Evolutionary conservation across 225 moss, liverwort and hornwort genomes (phyloP), one percentile per base, ranked within the genome.

Genomic region (Bryum argenteum): DNA sequence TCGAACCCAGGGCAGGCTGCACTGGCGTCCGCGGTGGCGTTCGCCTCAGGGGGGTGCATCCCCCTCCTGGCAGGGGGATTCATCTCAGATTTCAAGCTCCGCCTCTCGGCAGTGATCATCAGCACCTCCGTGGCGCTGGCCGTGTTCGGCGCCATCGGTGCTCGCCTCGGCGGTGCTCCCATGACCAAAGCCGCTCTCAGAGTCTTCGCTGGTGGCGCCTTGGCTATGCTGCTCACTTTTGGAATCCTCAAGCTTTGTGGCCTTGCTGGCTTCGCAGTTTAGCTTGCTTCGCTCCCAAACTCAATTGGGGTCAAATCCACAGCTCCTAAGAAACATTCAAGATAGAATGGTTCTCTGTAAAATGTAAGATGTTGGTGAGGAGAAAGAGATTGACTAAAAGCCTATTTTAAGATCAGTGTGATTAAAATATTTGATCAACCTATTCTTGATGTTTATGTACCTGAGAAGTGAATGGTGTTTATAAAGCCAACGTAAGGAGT

Each of bases 1-100:
- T 94, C 97, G 45, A 94, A 98, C 68, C 97, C 97, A 0, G 11
- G 18, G 23, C 87, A 87, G 85, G 97, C 97, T 0, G 92, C 97
- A 7, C 7, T 79, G 2, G 94, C 94, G 8, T 98, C 97, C 5
- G 86, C 92, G 0, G 19, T 91, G 38, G 92, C 97, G 8, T 98
- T 98, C 73, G 89, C 94, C 0, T 71, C 92, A 0, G 94, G 97
- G 2, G 97, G 92, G 9, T 73, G 86, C 11, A 75, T 98, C 2
- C 97, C 97, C 4, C 83, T 98, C 13, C 2, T 48, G 17, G 67
- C 87, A 0, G 87, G 81, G 15, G 58, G 90, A 17, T 98, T 98
- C 73, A 77, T 98, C 8, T 2, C 1, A 1, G 44, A 45, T 2
- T 84, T 86, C 74, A 75, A 61, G 64, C 71, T 50, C 8, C 81